Percentiles rank a stretch among this genome's conserved stretches.
Conservation (phyloP, 352 stramenopile genomes). For the Phytopythium cucurbitacearum region DNA sequence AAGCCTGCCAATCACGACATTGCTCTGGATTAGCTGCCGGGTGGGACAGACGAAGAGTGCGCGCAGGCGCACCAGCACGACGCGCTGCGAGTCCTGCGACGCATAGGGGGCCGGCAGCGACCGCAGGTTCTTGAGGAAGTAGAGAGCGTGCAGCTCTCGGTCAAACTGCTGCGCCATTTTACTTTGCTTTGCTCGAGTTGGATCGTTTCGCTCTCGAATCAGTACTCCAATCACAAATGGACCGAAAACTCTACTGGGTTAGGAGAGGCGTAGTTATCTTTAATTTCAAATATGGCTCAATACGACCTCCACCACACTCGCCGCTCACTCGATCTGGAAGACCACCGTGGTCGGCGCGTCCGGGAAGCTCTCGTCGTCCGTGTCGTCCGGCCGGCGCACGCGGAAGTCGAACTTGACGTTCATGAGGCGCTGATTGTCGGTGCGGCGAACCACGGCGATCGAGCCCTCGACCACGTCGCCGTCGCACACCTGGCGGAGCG, state of each 20-base stretch:
- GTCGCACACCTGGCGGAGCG: constrained; percentile 78
- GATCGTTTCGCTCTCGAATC: neutral
- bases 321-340: constrained; percentile 86
- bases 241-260: neutral
- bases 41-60: neutral
- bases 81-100: constrained; percentile 75
- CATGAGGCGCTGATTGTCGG: constrained; percentile 87
- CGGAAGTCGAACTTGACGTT: constrained; percentile 87
- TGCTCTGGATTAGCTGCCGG: neutral
- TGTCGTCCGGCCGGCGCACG: constrained; percentile 60
- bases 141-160: constrained; percentile 69
- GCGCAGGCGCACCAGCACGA: constrained; percentile 52
- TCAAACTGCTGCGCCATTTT: constrained; percentile 36
- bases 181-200: neutral
- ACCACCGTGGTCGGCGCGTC: constrained; percentile 47
- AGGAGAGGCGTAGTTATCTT: constrained; percentile 10
- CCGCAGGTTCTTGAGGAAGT: constrained; percentile 79
- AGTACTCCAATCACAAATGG: too few relatives aligned
- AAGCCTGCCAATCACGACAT: constrained; percentile 33
- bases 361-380: constrained; percentile 30
- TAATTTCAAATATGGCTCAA: constrained; percentile 10
- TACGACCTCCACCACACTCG: neutral
- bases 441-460: constrained; percentile 68
- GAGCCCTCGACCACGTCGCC: constrained; percentile 69
- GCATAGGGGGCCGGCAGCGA: constrained; percentile 67